These are phyloP conservation scores for Capsella rubella DNA, from an alignment of 441 rosid species.

Conservation along the genomic window DNA sequence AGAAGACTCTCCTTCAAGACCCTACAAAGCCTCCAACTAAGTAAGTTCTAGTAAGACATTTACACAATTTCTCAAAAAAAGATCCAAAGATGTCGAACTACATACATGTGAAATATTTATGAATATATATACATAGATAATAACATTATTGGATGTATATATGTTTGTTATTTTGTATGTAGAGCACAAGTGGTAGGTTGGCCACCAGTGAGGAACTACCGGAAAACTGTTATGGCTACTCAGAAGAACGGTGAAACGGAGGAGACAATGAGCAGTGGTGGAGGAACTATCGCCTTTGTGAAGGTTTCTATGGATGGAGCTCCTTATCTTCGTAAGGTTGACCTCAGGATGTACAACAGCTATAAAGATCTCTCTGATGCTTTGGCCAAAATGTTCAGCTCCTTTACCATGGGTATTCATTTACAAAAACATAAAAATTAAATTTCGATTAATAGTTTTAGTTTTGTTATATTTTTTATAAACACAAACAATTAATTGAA, in stretches of 20 bases:
- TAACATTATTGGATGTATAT: not conserved
- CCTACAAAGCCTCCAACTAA: conserved; percentile 73
- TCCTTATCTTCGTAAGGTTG: conserved; percentile 91
- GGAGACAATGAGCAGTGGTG: conserved; percentile 34
- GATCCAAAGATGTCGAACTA: not conserved
- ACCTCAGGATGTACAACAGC: conserved; percentile 85
- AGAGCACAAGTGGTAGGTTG: conserved; percentile 96
- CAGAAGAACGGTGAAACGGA: conserved; percentile 59
- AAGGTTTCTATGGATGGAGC: conserved; percentile 96
- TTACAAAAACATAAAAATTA: not conserved
- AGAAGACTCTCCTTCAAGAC: conserved; percentile 33
- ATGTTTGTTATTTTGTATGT: conserved; percentile 21
- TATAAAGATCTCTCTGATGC: conserved; percentile 86
- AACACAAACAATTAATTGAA: conserved; percentile 5
- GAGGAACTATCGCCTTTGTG: conserved; percentile 63
- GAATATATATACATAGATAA: not conserved
- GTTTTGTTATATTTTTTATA: too few relatives aligned
- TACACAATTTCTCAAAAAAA: not conserved
- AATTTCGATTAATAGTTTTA: too few relatives aligned
- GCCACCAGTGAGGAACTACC: conserved; percentile 93
- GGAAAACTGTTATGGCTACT: conserved; percentile 74
- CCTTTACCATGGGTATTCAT: conserved; percentile 83
- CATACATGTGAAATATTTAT: not conserved
- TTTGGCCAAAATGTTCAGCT: conserved; percentile 88
- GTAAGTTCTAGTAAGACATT: conserved; percentile 45